Evolutionary conservation across 345 rosid genomes (phyloP), one percentile per base, ranked within the genome.

Genomic region (Xanthoceras sorbifolium): DNA sequence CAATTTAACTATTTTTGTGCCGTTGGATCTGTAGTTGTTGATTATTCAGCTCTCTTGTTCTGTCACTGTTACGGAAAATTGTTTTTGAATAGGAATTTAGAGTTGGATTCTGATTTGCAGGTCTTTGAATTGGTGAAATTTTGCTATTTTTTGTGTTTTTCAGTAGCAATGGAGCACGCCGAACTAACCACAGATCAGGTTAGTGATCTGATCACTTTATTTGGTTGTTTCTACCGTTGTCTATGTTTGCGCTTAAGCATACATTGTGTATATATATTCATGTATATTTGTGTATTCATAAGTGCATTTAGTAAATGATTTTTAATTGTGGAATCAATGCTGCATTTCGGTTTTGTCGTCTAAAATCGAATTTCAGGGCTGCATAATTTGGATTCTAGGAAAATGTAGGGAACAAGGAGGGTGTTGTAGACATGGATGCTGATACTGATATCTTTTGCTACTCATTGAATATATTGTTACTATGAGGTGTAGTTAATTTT

Each of bases 131-230:
- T 82, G 79, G 70, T 34, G 52, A 73, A 72, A 77, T 78, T 70
- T 76, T 57, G 77, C 63, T 64, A 40, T 66, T 66, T 76, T 75
- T 76, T 81, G 15, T 77, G 76, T 78, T 83, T 76, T 82, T 46
- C 67, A 80, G 77, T 64, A 69, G 32, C 88, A 72, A 93, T 94
- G 98, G 90, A 86, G 77, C 94, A 87, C 42, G 98, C 96, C 3
- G 98, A 89, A 69, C 89, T 92, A 70, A 79, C 86, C 63, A 79
- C 90, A 5, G 93, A 89, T 52, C 96, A 92, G 96, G 98, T 93
- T 85, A 40, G 87, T 79, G 71, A 74, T 80, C 59, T 65, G 60
- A 71, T 72, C 70, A 50, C 22, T 76, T 75, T 26, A 44, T 77
- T 75, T 70, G 54, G 34, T 57, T 76, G n/a, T 62, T 22, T 34